Conservation (phyloP, 805 yeast species). For the Yamadazyma endophytica region DNA sequence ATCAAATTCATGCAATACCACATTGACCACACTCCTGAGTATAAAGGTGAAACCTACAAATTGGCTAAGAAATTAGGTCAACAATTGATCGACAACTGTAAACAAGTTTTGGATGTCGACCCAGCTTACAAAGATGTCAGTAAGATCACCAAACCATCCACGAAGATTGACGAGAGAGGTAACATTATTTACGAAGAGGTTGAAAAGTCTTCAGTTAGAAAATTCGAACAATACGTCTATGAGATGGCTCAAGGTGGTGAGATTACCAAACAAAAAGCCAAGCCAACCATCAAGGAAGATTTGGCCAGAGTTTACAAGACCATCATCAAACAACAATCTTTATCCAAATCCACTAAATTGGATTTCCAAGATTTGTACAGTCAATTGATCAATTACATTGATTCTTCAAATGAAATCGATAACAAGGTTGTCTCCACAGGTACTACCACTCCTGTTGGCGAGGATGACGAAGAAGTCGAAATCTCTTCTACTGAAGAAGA, state of each 20-base stretch:
- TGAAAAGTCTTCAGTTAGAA: conserved; percentile 86
- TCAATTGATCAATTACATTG: conserved; percentile 65
- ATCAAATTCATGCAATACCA: conserved; percentile 95
- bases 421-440: conserved; percentile 43
- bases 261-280: conserved; percentile 56
- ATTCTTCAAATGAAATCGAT: conserved; percentile 66
- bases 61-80: conserved; percentile 87
- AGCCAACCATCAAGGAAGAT: conserved; percentile 82
- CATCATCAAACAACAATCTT: conserved; percentile 66
- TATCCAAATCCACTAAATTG: conserved; percentile 56
- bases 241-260: conserved; percentile 96
- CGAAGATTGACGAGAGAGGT: conserved; percentile 84
- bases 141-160: conserved; percentile 93
- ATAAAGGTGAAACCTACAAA: conserved; percentile 87
- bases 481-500: conserved; percentile 51
- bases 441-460: conserved; percentile 34
- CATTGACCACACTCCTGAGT: conserved; percentile 75
- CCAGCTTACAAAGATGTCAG: conserved; percentile 96
- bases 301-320: conserved; percentile 79
- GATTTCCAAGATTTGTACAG: conserved; percentile 71
- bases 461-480: conserved; percentile 24
- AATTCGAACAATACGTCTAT: conserved; percentile 89
- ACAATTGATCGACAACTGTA: conserved; percentile 93
- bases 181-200: conserved; percentile 79
- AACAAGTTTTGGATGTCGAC: conserved; percentile 69